Evolutionary conservation across 2,329 filamentous ascomycete species (phyloP), one percentile per base, ranked within the genome.

Genomic region (Fusarium temperatum): DNA sequence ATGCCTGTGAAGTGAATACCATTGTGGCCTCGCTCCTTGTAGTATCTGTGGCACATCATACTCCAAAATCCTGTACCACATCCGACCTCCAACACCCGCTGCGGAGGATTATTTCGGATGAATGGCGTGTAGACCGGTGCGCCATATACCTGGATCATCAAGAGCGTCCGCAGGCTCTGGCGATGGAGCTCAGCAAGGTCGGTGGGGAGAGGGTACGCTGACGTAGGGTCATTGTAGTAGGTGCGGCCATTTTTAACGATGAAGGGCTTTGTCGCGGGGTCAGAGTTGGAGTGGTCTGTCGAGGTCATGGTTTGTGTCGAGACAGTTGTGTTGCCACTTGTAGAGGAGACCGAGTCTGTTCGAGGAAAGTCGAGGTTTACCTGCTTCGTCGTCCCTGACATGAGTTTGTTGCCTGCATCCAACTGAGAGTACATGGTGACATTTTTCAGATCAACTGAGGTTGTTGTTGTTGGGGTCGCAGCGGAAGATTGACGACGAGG

Each of bases 51-150:
- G 81, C 94, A 97, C 85, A 94, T 91, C 83, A 93, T 92, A 76
- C 93, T 95, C 95, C 95, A 98, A 80, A 97, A 93, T 30, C 91
- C 96, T 26, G 93, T 93, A 24, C 95, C 95, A 81, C 96, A 98
- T 36, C 92, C 95, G 39, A 98, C 84, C 79, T 98, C 96, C 30
- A 98, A 87, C 35, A 98, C 92, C 73, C 91, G 91, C 77, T 88
- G 88, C 0, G 95, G 95, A 26, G 93, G 91, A 53, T 90, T 89
- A 72, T 89, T 87, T 48, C 87, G 84, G 61, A 94, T 87, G 36
- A 86, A 86, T 3, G 92, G 91, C 14, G 92, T 93, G 82, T 93
- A 95, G 63, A 96, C 88, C 0, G 94, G 93, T 17, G 90, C 90
- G 50, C 94, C 94, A 77, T 96, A 95, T 39, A 97, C 89, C 78